A percentile compares a stretch with the other conserved stretches of the same genome.
These are phyloP conservation scores for Boletus bicolor DNA, from an alignment of 768 basidiomycete genomes.

Conservation along the genomic window DNA sequence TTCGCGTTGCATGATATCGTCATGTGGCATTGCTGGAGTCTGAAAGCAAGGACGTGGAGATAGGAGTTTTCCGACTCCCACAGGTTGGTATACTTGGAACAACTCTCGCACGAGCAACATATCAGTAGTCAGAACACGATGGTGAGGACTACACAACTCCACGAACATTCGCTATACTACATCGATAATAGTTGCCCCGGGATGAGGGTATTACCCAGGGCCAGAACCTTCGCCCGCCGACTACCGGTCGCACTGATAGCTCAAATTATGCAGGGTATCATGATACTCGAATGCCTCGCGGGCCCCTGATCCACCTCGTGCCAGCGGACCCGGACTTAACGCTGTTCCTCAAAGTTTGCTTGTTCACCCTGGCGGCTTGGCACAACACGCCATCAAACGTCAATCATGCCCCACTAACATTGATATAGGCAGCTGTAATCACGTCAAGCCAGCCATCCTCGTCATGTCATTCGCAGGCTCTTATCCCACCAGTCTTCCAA, in stretches of 20 bases:
- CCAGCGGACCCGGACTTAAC: neutral
- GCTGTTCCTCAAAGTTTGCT: neutral
- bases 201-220: too few relatives aligned
- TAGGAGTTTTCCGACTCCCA: neutral
- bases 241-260: too few relatives aligned
- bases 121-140: too few relatives aligned
- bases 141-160: too few relatives aligned
- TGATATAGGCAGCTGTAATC: neutral
- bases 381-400: too few relatives aligned
- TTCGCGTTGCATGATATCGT: neutral
- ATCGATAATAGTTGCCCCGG: too few relatives aligned
- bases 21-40: slow-evolving; percentile 1
- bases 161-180: too few relatives aligned
- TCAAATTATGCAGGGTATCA: too few relatives aligned
- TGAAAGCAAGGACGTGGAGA: neutral
- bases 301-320: too few relatives aligned
- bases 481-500: neutral
- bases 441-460: neutral
- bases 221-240: too few relatives aligned
- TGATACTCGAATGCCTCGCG: too few relatives aligned
- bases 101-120: neutral
- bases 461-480: neutral
- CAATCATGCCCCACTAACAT: neutral
- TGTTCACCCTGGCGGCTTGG: too few relatives aligned
- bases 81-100: slow-evolving; percentile 2